phyloP scores from a whole-genome alignment of 495 filamentous ascomycete genomes.

The Chaetomium cochliodes region DNA sequence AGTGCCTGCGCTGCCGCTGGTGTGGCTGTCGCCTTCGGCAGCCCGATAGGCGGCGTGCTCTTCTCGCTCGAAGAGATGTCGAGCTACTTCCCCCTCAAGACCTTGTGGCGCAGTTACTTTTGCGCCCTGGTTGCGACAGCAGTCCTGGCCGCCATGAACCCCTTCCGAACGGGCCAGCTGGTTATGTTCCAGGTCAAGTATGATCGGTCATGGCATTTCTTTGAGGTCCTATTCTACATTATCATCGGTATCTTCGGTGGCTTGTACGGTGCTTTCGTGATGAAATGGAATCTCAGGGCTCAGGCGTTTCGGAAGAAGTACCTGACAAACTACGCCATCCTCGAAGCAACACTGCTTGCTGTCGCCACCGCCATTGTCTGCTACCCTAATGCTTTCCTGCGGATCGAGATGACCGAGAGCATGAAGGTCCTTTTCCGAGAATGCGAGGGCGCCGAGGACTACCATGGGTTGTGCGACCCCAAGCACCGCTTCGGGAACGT shows the following conservation, averaged over 20 bases:
- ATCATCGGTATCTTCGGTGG: constrained; percentile 91
- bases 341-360: constrained; percentile 85
- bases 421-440: constrained; percentile 98
- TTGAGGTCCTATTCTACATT: constrained; percentile 90
- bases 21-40: constrained; percentile 95
- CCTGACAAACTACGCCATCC: constrained; percentile 75
- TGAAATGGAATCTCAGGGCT: constrained; percentile 93
- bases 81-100: constrained; percentile 96
- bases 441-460: constrained; percentile 90
- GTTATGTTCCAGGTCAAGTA: constrained; percentile 99
- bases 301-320: constrained; percentile 96
- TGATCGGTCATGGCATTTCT: constrained; percentile 96
- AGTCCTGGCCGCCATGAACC: constrained; percentile 93
- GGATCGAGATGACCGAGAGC: constrained; percentile 98
- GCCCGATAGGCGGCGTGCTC: constrained; percentile 92
- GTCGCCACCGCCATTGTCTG: constrained; percentile 83
- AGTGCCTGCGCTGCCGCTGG: constrained; percentile 93
- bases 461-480: constrained; percentile 84
- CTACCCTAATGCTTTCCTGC: constrained; percentile 92
- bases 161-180: constrained; percentile 94
- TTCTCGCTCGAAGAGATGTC: constrained; percentile 99
- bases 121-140: constrained; percentile 95
- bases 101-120: constrained; percentile 97
- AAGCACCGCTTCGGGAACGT: constrained; percentile 76
- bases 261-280: constrained; percentile 93